Conservation (phyloP, 139 green algal species). For the Tetraselmis chui region DNA sequence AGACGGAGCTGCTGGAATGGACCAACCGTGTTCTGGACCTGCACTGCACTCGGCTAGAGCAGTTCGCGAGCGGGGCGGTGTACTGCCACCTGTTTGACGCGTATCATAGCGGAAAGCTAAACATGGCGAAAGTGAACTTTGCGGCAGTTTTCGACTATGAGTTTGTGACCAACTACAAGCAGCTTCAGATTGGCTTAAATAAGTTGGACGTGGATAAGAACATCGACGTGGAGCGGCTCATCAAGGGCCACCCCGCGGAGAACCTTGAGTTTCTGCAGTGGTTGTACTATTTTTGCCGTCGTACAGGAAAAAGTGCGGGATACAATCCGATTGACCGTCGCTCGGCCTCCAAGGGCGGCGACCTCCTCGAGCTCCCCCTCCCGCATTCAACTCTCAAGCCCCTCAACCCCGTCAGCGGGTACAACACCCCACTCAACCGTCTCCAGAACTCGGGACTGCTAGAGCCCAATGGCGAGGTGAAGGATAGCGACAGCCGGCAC, state of each 20-base stretch:
- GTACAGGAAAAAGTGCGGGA: background rate
- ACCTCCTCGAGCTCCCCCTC: background rate
- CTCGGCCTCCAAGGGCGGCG: background rate
- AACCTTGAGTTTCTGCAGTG: conserved; percentile 49
- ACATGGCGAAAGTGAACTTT: conserved; percentile 45
- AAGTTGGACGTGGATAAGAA: conserved; percentile 33
- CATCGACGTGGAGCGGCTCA: conserved; percentile 37
- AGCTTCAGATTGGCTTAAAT: conserved; percentile 41
- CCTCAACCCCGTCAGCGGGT: background rate
- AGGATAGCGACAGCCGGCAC: background rate
- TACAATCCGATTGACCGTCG: background rate
- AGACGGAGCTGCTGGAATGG: background rate
- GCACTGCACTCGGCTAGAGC: background rate
- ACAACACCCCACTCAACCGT: background rate
- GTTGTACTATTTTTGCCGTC: conserved; percentile 22
- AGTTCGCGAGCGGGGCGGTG: background rate
- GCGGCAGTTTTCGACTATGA: conserved; percentile 43
- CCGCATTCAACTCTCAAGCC: background rate
- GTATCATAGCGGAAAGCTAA: background rate
- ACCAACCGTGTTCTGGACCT: background rate
- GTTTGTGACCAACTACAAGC: conserved; percentile 52
- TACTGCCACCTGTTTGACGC: background rate
- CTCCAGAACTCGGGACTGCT: background rate
- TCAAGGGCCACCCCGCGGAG: conserved; percentile 24
- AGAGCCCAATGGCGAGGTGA: background rate